Conservation (phyloP, 2,329 filamentous ascomycete species). For the Stachybotrys elegans region DNA sequence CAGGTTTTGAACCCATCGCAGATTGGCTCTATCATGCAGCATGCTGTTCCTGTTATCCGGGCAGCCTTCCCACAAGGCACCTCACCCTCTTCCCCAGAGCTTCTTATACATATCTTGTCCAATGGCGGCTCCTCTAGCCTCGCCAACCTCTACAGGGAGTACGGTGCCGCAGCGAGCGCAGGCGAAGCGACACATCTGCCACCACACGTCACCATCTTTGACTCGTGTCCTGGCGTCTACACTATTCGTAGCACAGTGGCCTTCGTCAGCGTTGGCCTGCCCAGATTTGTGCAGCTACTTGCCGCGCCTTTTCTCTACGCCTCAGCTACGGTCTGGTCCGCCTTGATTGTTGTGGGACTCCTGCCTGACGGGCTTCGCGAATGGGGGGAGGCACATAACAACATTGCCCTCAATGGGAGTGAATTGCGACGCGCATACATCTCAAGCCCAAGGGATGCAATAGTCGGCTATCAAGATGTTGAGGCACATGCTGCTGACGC, state of each 20-base stretch:
- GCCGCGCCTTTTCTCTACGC: background rate
- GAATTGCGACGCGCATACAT: constrained; percentile 12
- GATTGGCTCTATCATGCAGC: background rate
- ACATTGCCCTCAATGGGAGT: background rate
- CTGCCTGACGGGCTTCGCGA: background rate
- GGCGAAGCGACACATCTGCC: constrained; percentile 19
- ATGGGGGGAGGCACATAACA: constrained; percentile 10
- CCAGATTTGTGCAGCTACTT: background rate
- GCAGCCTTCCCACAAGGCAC: background rate
- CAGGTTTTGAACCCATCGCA: background rate
- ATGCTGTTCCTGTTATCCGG: background rate
- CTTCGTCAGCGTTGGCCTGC: background rate
- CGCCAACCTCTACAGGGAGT: constrained; percentile 28
- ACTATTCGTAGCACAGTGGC: background rate
- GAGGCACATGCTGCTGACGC: constrained; percentile 11
- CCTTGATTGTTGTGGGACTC: background rate
- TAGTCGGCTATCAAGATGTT: constrained; percentile 7
- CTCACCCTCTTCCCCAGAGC: constrained; percentile 17
- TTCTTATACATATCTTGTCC: constrained; percentile 40
- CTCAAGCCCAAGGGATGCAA: constrained; percentile 9
- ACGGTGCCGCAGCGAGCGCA: constrained; percentile 8
- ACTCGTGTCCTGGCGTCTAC: constrained; percentile 1
- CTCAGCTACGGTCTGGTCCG: background rate
- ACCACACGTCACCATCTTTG: constrained; percentile 31
- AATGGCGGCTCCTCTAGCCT: constrained; percentile 37